Conservation (phyloP, 768 basidiomycete genomes). For the Saitozyma podzolica region DNA sequence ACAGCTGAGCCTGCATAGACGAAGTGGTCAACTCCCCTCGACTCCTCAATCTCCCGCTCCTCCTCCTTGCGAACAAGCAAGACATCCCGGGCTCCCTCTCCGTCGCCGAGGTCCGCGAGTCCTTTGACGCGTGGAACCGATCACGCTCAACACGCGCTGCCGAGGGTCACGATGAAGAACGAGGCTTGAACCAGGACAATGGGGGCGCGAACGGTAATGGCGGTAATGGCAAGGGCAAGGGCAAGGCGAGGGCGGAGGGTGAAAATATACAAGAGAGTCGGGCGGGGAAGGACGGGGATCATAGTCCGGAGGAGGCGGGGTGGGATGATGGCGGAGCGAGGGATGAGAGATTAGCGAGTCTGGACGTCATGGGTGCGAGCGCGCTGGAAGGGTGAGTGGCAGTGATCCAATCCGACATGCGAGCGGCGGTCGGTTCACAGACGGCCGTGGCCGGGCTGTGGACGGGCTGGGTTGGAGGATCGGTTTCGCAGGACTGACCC, state of each 20-base stretch:
- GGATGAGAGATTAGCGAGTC: slow-evolving; percentile 62
- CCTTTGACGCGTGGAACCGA: slow-evolving; percentile 54
- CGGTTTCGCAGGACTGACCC: slow-evolving; percentile 56
- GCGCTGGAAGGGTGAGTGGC: slow-evolving; percentile 79
- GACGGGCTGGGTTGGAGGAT: neutral
- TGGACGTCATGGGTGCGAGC: slow-evolving; percentile 87
- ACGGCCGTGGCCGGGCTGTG: neutral
- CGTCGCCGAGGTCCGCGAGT: slow-evolving; percentile 83
- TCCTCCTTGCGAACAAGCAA: slow-evolving; percentile 95
- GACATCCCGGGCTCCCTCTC: slow-evolving; percentile 77
- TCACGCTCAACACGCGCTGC: slow-evolving; percentile 36
- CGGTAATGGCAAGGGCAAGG: slow-evolving; percentile 52
- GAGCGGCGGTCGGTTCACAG: too few relatives aligned
- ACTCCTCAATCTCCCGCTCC: slow-evolving; percentile 82
- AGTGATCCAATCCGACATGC: too few relatives aligned
- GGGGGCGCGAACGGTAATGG: slow-evolving; percentile 9
- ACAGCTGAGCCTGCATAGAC: slow-evolving; percentile 56
- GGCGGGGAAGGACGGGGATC: slow-evolving; percentile 39
- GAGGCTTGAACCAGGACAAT: slow-evolving; percentile 29
- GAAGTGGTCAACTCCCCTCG: slow-evolving; percentile 83
- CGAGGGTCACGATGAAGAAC: slow-evolving; percentile 61
- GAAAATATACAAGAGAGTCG: slow-evolving; percentile 55
- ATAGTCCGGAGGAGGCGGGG: neutral
- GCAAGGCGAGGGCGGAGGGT: slow-evolving; percentile 57
- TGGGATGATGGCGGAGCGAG: slow-evolving; percentile 40